Evolutionary conservation across 1,284 basidiomycete species (phyloP).

Genomic region (Cutaneotrichosporon dermatis): DNA sequence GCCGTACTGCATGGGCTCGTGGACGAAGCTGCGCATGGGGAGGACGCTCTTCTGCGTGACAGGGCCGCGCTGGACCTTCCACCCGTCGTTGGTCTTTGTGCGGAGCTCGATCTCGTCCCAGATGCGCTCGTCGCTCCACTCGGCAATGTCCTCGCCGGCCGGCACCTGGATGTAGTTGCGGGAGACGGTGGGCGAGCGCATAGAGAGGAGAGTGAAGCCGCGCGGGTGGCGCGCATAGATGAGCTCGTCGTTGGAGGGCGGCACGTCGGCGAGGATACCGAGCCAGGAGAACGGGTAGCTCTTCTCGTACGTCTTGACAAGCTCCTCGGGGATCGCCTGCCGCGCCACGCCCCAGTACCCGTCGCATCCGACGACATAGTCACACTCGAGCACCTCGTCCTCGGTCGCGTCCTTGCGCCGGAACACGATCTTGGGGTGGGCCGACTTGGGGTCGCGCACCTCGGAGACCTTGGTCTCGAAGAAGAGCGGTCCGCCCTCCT

Average conservation of each 20-base stretch:
- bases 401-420: slow-evolving; percentile 10
- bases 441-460: slow-evolving; percentile 15
- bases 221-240: slow-evolving; percentile 20
- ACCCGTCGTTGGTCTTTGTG: slow-evolving; percentile 17
- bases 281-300: slow-evolving; percentile 22
- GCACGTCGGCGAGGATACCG: slow-evolving; percentile 20
- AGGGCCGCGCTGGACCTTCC: slow-evolving; percentile 18
- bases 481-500: slow-evolving; percentile 16
- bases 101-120: slow-evolving; percentile 20
- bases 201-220: slow-evolving; percentile 20
- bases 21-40: slow-evolving; percentile 22
- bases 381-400: slow-evolving; percentile 12
- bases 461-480: slow-evolving; percentile 13
- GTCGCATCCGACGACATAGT: slow-evolving; percentile 19
- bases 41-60: slow-evolving; percentile 20
- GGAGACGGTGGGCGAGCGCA: slow-evolving; percentile 18
- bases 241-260: slow-evolving; percentile 22
- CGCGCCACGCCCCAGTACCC: slow-evolving; percentile 23
- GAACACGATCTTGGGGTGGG: slow-evolving; percentile 15
- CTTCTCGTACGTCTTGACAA: slow-evolving; percentile 17
- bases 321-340: slow-evolving; percentile 16
- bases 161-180: slow-evolving; percentile 24
- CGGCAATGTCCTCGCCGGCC: slow-evolving; percentile 16
- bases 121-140: slow-evolving; percentile 21
- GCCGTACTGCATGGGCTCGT: slow-evolving; percentile 24